Conservation (phyloP, 768 basidiomycete genomes). For the Serendipita sp. region DNA sequence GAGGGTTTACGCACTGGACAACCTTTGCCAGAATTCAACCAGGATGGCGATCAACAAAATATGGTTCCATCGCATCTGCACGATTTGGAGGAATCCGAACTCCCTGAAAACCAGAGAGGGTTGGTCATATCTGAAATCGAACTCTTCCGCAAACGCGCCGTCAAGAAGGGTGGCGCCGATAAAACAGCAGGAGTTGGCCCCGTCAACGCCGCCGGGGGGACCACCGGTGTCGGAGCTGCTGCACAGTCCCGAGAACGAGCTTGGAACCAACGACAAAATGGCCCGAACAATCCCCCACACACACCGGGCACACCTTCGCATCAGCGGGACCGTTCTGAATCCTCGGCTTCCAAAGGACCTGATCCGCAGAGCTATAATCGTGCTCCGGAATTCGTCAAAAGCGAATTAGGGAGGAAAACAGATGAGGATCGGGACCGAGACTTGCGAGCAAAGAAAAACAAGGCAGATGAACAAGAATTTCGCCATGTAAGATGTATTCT, state of each 20-base stretch:
- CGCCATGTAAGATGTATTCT: conserved; percentile 47
- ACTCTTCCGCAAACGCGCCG: conserved; percentile 85
- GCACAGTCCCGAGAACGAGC: conserved; percentile 46
- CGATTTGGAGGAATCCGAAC: conserved; percentile 89
- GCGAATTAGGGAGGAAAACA: conserved; percentile 32
- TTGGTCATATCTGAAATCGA: conserved; percentile 94
- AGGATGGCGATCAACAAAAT: conserved; percentile 70
- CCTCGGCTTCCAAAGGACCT: not conserved
- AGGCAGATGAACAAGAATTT: conserved; percentile 74
- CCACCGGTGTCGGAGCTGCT: conserved; percentile 31
- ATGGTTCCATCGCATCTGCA: conserved; percentile 91
- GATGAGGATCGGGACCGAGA: conserved; percentile 83
- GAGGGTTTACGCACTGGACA: conserved; percentile 49
- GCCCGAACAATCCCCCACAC: not conserved
- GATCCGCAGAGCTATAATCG: conserved; percentile 1
- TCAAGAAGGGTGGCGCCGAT: conserved; percentile 67
- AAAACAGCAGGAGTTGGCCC: conserved; percentile 27
- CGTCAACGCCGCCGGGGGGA: conserved; percentile 24
- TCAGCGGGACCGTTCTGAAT: not conserved
- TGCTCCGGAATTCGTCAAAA: not conserved
- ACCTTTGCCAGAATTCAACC: conserved; percentile 57
- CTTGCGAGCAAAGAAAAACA: conserved; percentile 51
- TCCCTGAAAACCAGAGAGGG: conserved; percentile 83
- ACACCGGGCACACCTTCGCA: not conserved
- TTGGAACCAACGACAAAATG: conserved; percentile 50